phyloP scores from a whole-genome alignment of 768 basidiomycete genomes.

The Hypholoma sublateritium region DNA sequence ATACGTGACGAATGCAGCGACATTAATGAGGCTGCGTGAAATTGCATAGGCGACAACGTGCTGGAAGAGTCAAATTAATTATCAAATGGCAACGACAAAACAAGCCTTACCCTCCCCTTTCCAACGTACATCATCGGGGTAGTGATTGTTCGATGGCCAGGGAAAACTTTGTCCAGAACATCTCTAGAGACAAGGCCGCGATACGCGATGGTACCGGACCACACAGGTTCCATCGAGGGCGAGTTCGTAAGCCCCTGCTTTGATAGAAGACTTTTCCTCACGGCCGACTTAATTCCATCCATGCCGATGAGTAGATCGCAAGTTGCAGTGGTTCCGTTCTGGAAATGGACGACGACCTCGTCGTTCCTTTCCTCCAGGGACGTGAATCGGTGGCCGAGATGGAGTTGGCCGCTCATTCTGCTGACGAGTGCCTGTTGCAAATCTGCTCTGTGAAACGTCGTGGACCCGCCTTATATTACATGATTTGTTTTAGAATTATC shows the following conservation, averaged over 20 bases:
- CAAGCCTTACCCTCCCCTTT: background rate
- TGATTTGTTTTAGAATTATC: background rate
- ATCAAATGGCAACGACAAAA: background rate
- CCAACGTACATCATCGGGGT: constrained; percentile 19
- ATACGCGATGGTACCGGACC: constrained; percentile 37
- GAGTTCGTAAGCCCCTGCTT: constrained; percentile 8
- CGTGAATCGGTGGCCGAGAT: constrained; percentile 35
- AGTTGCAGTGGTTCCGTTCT: constrained; percentile 30
- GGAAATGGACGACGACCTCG: constrained; percentile 33
- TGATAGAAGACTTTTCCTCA: constrained; percentile 16
- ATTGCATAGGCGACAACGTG: constrained; percentile 5
- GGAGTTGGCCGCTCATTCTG: constrained; percentile 28
- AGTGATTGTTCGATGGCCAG: constrained; percentile 28
- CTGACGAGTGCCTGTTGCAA: constrained; percentile 31
- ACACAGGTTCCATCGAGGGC: constrained; percentile 29
- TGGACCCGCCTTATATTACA: constrained; percentile 21
- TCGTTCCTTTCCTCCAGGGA: constrained; percentile 26
- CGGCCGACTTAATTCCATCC: constrained; percentile 41
- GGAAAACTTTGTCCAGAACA: constrained; percentile 21
- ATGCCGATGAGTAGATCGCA: constrained; percentile 43
- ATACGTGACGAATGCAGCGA: constrained; percentile 3
- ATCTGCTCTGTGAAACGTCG: constrained; percentile 38
- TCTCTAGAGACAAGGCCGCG: constrained; percentile 31
- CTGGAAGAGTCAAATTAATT: background rate
- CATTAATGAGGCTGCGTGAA: constrained; percentile 3